Evolutionary conservation across 2,329 filamentous ascomycete species (phyloP), one percentile per base, ranked within the genome.

Genomic region (Colletotrichum lindemuthianum): DNA sequence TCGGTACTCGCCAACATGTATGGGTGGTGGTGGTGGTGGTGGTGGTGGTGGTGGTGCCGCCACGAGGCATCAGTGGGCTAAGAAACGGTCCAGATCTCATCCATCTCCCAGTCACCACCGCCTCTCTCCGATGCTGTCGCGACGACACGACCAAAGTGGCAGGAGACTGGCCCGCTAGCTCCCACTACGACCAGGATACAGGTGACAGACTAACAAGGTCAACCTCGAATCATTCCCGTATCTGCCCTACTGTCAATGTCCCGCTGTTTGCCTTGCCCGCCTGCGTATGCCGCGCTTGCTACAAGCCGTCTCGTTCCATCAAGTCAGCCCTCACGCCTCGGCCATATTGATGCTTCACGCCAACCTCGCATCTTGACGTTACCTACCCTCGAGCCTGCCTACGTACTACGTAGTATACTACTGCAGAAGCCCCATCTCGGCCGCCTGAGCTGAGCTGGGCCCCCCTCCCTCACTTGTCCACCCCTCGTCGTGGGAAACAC

Each of bases 291-390:
- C 15, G 41, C 6, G 15, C 15, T 36, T 11, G 0, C 37, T 10
- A 34, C 47, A 53, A 49, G 53, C 36, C 41, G 15, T 11, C 15
- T 44, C 11, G 41, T 8, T 24, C 41, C 12, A 6, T 13, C 12
- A 47, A 8, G 7, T 8, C 7, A 12, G 15, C 10, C 11, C 7
- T 47, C 12, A 13, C 45, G 33, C 15, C 11, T 39, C 57, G 58
- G 58, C 36, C 24, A 52, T 56, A 48, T 57, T 49, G 33, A 45
- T 61, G 56, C 58, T 61, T 65, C 32, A 12, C 32, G 45, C 15
- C 50, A 16, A 32, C 49, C 47, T 47, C 53, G 51, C 51, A 48
- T 55, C 47, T 49, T 52, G 41, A 57, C 52, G 37, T 24, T 24
- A 24, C 24, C 24, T 24, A 24, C 5, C 24, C 24, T 24, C 24